These are phyloP conservation scores for Porcisia hertigi DNA, from an alignment of 208 protist species.

Conservation along the genomic window DNA sequence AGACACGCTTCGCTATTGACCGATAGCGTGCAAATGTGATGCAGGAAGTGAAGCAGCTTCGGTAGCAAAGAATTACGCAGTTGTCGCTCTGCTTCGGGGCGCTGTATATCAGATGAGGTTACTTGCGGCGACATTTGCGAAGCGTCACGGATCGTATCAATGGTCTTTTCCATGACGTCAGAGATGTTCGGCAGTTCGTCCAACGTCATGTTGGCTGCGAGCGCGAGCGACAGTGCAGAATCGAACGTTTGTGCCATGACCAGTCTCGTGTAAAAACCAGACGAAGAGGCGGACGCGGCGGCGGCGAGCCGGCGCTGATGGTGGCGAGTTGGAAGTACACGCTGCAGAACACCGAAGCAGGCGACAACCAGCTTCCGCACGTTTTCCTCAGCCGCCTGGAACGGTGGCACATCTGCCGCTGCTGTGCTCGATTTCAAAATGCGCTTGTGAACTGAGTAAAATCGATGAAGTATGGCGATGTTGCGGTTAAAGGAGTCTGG, in stretches of 20 bases:
- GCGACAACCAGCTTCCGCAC: background rate
- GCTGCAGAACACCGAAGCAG: background rate
- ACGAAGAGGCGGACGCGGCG: background rate
- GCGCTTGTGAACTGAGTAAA: background rate
- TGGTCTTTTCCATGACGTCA: background rate
- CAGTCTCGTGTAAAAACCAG: background rate
- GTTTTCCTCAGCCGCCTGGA: background rate
- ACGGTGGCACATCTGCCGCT: background rate
- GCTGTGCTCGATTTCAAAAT: background rate
- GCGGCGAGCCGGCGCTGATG: background rate
- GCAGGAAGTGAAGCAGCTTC: slow-evolving; percentile 1
- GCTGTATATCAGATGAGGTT: background rate
- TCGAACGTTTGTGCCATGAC: background rate
- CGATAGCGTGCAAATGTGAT: slow-evolving; percentile 2
- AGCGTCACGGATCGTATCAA: background rate
- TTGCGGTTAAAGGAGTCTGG: background rate
- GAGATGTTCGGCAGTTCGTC: background rate
- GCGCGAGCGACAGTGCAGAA: background rate
- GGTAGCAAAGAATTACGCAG: background rate
- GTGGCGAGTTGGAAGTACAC: background rate
- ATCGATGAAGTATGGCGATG: background rate
- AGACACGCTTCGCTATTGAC: slow-evolving; percentile 5
- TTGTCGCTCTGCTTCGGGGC: slow-evolving; percentile 4
- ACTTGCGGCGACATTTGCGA: background rate
- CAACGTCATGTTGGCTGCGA: slow-evolving; percentile 3